Percentiles rank a stretch among this genome's conserved stretches.
Evolutionary conservation across 495 filamentous ascomycete genomes (phyloP).

Genomic region (Daldinia grandis): DNA sequence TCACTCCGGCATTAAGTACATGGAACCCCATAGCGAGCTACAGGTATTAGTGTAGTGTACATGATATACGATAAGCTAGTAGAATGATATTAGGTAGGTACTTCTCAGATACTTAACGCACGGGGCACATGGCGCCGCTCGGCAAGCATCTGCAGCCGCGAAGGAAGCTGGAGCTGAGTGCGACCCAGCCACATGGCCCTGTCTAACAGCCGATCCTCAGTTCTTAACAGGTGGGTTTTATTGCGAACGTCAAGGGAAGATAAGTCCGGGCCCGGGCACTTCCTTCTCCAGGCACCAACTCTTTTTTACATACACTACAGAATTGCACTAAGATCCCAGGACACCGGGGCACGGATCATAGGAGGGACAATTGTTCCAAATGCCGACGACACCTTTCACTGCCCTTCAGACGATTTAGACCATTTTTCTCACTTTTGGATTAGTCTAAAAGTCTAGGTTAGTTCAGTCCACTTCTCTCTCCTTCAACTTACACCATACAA

Average conservation of each 20-base stretch:
- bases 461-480: background rate
- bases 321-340: constrained; percentile 11
- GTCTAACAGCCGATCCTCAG: constrained; percentile 41
- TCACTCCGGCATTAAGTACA: constrained; percentile 16
- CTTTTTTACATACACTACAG: background rate
- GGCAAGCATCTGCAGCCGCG: constrained; percentile 44
- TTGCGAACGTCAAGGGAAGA: constrained; percentile 32
- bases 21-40: background rate
- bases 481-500: background rate
- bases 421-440: background rate
- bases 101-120: constrained; percentile 24
- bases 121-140: constrained; percentile 36
- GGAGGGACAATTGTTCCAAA: constrained; percentile 26
- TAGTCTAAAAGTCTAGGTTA: background rate
- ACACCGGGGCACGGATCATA: constrained; percentile 24
- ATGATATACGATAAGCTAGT: background rate
- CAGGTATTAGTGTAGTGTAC: background rate
- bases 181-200: constrained; percentile 44
- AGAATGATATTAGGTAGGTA: constrained; percentile 4
- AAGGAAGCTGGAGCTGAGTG: constrained; percentile 43
- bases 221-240: constrained; percentile 36
- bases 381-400: constrained; percentile 20
- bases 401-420: constrained; percentile 7
- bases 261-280: background rate
- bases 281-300: constrained; percentile 28